Base-by-base conservation (phyloP, 345 rosid species). In the Hypericum androsaemum region DNA sequence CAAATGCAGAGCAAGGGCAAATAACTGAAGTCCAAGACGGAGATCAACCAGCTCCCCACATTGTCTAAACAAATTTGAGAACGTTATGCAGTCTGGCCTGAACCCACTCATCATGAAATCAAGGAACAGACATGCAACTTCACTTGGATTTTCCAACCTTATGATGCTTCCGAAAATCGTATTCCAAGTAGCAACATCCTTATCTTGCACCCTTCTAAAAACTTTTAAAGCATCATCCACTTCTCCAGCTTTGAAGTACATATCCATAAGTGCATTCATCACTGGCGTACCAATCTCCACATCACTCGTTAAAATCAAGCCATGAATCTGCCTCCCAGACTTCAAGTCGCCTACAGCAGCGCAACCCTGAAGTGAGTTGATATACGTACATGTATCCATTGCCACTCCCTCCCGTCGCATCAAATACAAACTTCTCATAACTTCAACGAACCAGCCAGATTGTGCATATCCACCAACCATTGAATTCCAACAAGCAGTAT, bases 101-200 rank as follows among this genome's bases (percentile, higher is more conserved):
- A 65, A 22, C 44, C 55, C 66, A 14, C 53, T 37, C 7, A 51
- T 40, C 59, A 64, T 43, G 53, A 71, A 74, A 39, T 56, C 14
- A 41, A 38, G 54, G 55, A 67, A 67, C 10, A 74, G 60, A 10
- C 39, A 50, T 46, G 45, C 61, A 22, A 64, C 45, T 36, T 56
- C 39, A 39, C 43, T 56, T 45, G 60, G 66, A 32, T 70, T 47
- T 15, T 43, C 59, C 10, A 16, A 49, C 13, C 47, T 54, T 42
- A 50, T 44, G 51, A 63, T 60, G 41, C 61, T 67, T 11, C 67
- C 67, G 12, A 70, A 59, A 14, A 64, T 17, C 39, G 76, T 64
- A 56, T 74, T 74, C 73, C 72, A 74, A 3, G 76, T 44, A 50
- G 71, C 64, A n/a, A 67, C 49, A 62, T 74, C 79, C 58, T 47